Evolutionary conservation across 208 protist species (phyloP).

Genomic region (Porcisia deanei): DNA sequence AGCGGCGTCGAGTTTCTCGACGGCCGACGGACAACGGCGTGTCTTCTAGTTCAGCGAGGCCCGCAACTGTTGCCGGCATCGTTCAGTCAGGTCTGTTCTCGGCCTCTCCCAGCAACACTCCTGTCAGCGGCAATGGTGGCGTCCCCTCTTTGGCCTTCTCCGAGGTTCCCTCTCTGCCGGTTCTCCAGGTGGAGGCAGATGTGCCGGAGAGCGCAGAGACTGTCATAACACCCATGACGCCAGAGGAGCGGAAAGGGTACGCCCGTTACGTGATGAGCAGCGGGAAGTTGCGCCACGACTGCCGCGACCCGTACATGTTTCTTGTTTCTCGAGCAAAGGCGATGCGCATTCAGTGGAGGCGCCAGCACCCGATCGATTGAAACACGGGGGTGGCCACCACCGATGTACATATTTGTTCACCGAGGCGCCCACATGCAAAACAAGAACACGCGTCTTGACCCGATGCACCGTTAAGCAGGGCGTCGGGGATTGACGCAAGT

Average conservation of each 20-base stretch:
- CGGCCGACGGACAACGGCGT: neutral
- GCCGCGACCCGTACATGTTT: slow-evolving; percentile 70
- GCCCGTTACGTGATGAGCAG: slow-evolving; percentile 74
- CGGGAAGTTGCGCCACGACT: slow-evolving; percentile 79
- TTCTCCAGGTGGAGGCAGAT: slow-evolving; percentile 18
- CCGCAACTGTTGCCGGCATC: neutral
- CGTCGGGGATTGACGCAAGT: no score
- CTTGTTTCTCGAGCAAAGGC: slow-evolving; percentile 48
- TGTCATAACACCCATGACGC: slow-evolving; percentile 21
- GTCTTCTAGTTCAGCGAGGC: neutral
- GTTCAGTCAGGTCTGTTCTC: neutral
- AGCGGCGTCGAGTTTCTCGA: slow-evolving; percentile 10
- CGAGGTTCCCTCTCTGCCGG: slow-evolving; percentile 27
- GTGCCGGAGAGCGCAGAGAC: slow-evolving; percentile 10
- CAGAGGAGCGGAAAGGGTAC: slow-evolving; percentile 51
- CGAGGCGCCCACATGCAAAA: neutral
- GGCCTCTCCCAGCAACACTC: neutral
- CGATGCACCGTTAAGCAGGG: no score
- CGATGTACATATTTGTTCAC: neutral
- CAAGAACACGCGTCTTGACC: no score
- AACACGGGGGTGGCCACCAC: neutral
- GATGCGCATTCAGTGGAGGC: slow-evolving; percentile 37
- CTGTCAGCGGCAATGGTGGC: slow-evolving; percentile 6
- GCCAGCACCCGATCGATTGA: slow-evolving; percentile 23
- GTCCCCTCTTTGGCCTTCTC: slow-evolving; percentile 15